Evolutionary conservation across 2,329 filamentous ascomycete species (phyloP), one percentile per base, ranked within the genome.

Genomic region (Amphichorda felina): DNA sequence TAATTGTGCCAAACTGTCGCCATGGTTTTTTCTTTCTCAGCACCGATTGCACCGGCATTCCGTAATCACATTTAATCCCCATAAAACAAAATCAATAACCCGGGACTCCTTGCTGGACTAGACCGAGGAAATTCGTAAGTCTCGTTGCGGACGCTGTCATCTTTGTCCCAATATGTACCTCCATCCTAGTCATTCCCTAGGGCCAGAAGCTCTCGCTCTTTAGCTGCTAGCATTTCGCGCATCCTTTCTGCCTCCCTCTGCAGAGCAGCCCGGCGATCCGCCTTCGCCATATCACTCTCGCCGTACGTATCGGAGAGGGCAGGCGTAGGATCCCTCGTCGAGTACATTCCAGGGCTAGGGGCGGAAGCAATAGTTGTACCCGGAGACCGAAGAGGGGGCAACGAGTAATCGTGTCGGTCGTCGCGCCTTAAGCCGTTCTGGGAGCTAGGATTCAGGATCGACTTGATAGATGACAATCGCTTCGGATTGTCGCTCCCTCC

Each of bases 221-320:
- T 88, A 10, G 74, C 79, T 8, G 75, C 68, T 21, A 88, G 63
- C 54, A 81, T 64, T 52, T 79, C 74, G 26, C 82, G 70, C 76
- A 91, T 91, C 35, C 68, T 66, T 49, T 88, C 82, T 1, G 82
- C 77, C 53, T 93, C 84, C 17, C 75, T 67, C 50, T 79, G 71
- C 33, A 93, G 59, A 33, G 76, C 70, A 8, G 72, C 72, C 33
- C 80, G 68, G 37, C 76, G 69, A 43, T 82, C 79, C 4, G 70
- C 66, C 45, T 72, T 79, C 7, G 63, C 50, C 11, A 61, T 61
- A 21, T 72, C 71, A n/a, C 54, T 57, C 21, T 74, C 68, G 9
- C 45, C 58, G 39, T 57, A 29, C 44, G 50, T 27, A 41, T 51
- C 42, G 33, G 47, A 45, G 25, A 44, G 38, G 26, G 39, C 38